Evolutionary conservation across 768 basidiomycete species (phyloP), one percentile per base, ranked within the genome.

Genomic region (Pisolithus marmoratus): DNA sequence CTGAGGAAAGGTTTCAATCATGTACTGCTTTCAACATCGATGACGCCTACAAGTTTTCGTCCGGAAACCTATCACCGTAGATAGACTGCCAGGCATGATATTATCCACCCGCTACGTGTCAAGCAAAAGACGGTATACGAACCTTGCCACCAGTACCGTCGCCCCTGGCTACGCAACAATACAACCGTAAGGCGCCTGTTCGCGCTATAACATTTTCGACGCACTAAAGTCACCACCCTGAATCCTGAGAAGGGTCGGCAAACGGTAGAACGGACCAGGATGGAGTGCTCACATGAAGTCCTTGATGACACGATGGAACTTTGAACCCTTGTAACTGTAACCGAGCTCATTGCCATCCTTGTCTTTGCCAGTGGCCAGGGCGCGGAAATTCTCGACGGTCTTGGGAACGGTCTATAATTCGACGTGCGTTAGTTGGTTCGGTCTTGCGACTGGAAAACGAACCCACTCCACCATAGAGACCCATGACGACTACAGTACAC

Each of bases 171-270:
- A 51, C 45, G 36, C 27, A 38, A n/a, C 12, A 41, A 24, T 17
- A 38, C 47, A 42, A 58, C 45, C 31, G 38, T 65, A 23, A 51
- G 49, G 53, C 58, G 24, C 48, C 53, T 46, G 60, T 52, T 40
- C 58, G 55, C 3, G 59, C 54, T 46, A 31, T 38, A 38, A 9
- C 48, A 54, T 31, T 19, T 11, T 52, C 15, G 20, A 80, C 88
- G 61, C 68, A 88, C 90, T 96, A 72, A 97, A 99, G 74, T 97
- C 95, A 72, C 95, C 95, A 63, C 94, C 94, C 74, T 97, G 94
- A 60, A 95, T 93, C 90, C 90, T 90, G 55, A 34, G 24, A 58
- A 53, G 29, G 38, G 8, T 57, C 11, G 26, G 24, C 31, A 7
- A 12, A 4, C 22, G 31, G 5, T 15, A 23, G 37, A 11, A 34